Evolutionary conservation across 1,284 basidiomycete species (phyloP).

Genomic region (Fomitopsis pinicola): DNA sequence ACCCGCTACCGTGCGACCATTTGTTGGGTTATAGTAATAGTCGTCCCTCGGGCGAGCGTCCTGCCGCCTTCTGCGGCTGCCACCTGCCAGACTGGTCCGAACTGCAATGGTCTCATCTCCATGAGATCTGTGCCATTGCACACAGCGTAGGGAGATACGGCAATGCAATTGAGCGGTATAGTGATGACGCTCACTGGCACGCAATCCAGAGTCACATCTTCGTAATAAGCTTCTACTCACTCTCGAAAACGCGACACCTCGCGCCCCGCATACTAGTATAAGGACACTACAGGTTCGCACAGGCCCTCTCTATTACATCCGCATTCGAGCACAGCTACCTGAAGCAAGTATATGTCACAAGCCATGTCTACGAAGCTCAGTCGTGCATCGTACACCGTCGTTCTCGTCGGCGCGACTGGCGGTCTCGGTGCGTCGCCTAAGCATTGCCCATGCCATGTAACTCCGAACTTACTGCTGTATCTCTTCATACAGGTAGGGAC

Average conservation of each 20-base stretch:
- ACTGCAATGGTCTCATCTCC: too few species aligned
- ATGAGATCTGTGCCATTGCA: neutral
- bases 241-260: neutral
- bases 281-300: neutral
- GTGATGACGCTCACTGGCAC: neutral
- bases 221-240: neutral
- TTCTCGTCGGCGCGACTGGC: slow-evolving; percentile 25
- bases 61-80: too few species aligned
- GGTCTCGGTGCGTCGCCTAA: slow-evolving; percentile 19
- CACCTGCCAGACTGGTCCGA: too few species aligned
- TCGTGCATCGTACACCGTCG: slow-evolving; percentile 17
- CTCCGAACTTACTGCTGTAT: neutral
- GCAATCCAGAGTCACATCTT: neutral
- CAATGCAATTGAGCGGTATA: too few species aligned
- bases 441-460: neutral
- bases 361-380: slow-evolving; percentile 15
- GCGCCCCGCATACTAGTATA: neutral
- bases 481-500: slow-evolving; percentile 7
- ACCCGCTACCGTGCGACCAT: neutral
- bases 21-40: too few species aligned
- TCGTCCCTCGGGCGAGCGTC: too few species aligned
- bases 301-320: neutral
- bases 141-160: neutral
- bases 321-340: neutral
- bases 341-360: slow-evolving; percentile 12